Evolutionary conservation across 768 basidiomycete species (phyloP), one percentile per base, ranked within the genome.

Genomic region (Hebeloma cylindrosporum): DNA sequence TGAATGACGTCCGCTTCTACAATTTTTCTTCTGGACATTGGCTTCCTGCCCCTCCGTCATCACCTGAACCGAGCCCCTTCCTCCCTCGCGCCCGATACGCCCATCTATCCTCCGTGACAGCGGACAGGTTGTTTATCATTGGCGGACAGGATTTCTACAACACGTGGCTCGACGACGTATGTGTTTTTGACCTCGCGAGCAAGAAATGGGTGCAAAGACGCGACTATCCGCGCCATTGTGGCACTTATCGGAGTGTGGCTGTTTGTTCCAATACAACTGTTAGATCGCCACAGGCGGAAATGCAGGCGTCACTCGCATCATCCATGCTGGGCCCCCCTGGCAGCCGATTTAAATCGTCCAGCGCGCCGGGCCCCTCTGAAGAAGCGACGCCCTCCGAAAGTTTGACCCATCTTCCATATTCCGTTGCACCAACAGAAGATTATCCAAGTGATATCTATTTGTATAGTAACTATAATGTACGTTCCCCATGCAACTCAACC

Each of bases 81-180:
- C 56, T 79, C 8, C 95, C 95, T 2, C 83, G 85, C 29, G 83
- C 93, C 17, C 84, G 96, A 51, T 98, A 98, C 60, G 95, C 95
- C 8, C 95, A 99, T 62, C 75, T 98, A 8, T 94, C 92, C 10
- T 84, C 91, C 2, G 78, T 97, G 31, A 86, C 90, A 8, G 77
- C 85, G 13, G 84, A 88, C 65, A 77, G 84, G 27, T 76, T 99
- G 25, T 87, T 94, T 62, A 78, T 99, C 57, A 91, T 96, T 38
- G 95, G 96, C 4, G 95, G 95, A 0, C 95, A 99, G 61, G 93
- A 98, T 62, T 79, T 96, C 50, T 81, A 80, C 54, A 95, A 95
- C 58, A 85, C 85, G 36, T 97, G 93, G 88, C 74, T 95, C 18
- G 90, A 97, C 65, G 93, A 97, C 51, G 79, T 95, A 43, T 86